Conservation (phyloP, 768 basidiomycete genomes). For the Mycena haematopus region DNA sequence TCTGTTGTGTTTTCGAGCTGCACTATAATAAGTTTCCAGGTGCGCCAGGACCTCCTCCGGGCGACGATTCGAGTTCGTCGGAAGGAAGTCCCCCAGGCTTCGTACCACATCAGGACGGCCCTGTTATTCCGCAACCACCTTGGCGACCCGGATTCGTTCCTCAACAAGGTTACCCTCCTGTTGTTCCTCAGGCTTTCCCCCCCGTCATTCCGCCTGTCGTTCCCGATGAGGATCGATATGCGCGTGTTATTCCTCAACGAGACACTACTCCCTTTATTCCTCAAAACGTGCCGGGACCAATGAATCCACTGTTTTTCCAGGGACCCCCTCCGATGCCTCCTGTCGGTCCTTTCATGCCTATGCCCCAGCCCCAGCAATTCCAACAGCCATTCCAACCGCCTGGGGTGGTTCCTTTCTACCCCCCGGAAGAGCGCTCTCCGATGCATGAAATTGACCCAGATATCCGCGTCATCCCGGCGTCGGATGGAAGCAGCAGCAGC, state of each 20-base stretch:
- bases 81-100: conserved; percentile 12
- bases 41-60: conserved; percentile 8
- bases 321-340: no score
- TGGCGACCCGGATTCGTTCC: conserved; percentile 21
- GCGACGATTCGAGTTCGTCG: conserved; percentile 22
- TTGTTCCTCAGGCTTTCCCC: conserved; percentile 3
- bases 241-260: conserved; percentile 33
- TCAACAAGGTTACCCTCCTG: no score
- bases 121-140: conserved; percentile 9
- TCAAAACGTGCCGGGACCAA: conserved; percentile 10
- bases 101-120: conserved; percentile 14
- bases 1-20: not conserved
- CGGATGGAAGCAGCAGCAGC: conserved; percentile 1
- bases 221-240: conserved; percentile 25
- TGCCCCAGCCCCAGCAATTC: conserved; percentile 6
- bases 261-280: conserved; percentile 29
- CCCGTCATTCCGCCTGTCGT: conserved; percentile 50
- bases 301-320: not conserved
- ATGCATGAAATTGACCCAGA: conserved; percentile 9
- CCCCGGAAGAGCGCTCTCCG: conserved; percentile 8
- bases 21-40: not conserved
- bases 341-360: conserved; percentile 5
- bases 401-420: conserved; percentile 8
- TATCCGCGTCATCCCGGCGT: conserved; percentile 3
- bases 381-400: not conserved